Base-by-base conservation (phyloP, 2,329 filamentous ascomycete genomes). In the Monilinia fructicola region DNA sequence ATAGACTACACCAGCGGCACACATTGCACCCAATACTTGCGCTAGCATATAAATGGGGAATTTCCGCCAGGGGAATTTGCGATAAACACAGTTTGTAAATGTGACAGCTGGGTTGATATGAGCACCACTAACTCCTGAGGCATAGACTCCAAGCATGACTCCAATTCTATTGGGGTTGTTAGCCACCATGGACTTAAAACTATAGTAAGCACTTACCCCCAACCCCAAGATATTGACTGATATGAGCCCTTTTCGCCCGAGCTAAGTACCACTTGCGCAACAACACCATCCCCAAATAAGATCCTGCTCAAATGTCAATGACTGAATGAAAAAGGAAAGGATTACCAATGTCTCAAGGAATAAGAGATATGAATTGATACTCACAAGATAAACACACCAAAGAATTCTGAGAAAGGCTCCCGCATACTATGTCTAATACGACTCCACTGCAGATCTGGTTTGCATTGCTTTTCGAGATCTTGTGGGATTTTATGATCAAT, bases 61-160 rank as follows among this genome's bases (percentile, higher is more conserved):
- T 63, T 89, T 87, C 58, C 84, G 82, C 87, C 88, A 91, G 6
- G 89, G 87, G 44, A 90, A 83, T 65, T 85, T 84, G 63, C 90
- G 86, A 76, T 84, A 90, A 48, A 92, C 77, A 44, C 73, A 74
- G 21, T 67, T 90, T 67, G 86, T 82, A 31, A 92, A 82, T 2
- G 89, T 91, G 11, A 92, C 85, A 16, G 87, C 89, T 1, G 90
- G 87, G 73, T 89, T 90, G 71, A 92, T 80, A 72, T 91, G 89
- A 1, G 85, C 87, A 18, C 89, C 89, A 40, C 84, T 87, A 71
- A 89, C 85, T 64, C 84, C 84, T 18, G 81, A 81, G 21, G 84
- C 81, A 72, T 91, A 91, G 42, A 90, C 84, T 5, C 88, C 88
- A 4, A 91, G 80, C 87, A 90, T 90, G 68, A 90, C 85, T n/a